Conservation (phyloP, 2,329 filamentous ascomycete species). For the Ophiosphaerella narmari region DNA sequence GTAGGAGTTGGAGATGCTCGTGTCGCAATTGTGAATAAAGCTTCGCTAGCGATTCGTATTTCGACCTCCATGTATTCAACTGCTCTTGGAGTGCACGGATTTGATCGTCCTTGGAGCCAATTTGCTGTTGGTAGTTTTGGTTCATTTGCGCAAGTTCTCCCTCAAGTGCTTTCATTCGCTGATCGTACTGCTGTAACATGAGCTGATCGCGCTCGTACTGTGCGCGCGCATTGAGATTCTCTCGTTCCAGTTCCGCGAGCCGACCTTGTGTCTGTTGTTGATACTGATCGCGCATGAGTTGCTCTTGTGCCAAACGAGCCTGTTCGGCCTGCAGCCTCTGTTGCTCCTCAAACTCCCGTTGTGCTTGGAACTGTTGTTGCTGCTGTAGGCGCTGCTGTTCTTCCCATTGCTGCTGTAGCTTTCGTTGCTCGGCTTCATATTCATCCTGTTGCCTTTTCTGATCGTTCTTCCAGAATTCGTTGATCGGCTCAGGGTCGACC, state of each 20-base stretch:
- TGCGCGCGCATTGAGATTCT: constrained; percentile 90
- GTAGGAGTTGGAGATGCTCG: constrained; percentile 90
- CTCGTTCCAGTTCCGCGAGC: constrained; percentile 91
- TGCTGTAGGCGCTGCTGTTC: constrained; percentile 81
- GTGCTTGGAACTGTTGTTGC: constrained; percentile 79
- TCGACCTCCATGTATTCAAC: constrained; percentile 95
- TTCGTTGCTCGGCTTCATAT: constrained; percentile 90
- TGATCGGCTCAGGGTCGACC: constrained; percentile 90
- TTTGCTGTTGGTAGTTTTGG: constrained; percentile 82
- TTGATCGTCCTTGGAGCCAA: constrained; percentile 89
- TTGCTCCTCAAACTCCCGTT: constrained; percentile 95
- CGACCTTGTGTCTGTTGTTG: constrained; percentile 93
- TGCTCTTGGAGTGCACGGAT: constrained; percentile 92
- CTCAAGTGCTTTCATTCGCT: constrained; percentile 90
- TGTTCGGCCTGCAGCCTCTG: constrained; percentile 86
- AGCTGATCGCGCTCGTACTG: constrained; percentile 98
- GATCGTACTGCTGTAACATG: constrained; percentile 94
- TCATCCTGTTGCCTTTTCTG: constrained; percentile 89
- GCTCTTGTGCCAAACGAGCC: constrained; percentile 87
- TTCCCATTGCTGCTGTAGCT: constrained; percentile 85
- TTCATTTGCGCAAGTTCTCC: constrained; percentile 82
- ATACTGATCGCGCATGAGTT: constrained; percentile 83
- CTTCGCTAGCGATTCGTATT: constrained; percentile 96
- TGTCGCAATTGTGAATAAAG: constrained; percentile 94
- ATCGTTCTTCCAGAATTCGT: constrained; percentile 97